Evolutionary conservation across 441 rosid genomes (phyloP).

Genomic region (Flueggea neowawraea): DNA sequence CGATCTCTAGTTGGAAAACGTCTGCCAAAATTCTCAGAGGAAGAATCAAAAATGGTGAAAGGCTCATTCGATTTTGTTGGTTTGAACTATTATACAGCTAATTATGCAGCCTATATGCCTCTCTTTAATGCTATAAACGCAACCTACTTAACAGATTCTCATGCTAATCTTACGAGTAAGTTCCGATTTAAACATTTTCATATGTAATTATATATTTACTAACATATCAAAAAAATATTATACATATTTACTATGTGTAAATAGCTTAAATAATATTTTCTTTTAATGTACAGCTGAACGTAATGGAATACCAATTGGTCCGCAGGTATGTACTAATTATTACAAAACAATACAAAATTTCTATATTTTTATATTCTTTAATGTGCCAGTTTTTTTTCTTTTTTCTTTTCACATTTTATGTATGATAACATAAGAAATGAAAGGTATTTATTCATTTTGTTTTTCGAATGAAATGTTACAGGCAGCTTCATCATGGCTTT

Average conservation of each 20-base stretch:
- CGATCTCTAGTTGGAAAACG: conserved; percentile 24
- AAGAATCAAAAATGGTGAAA: conserved; percentile 28
- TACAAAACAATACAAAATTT: too few relatives aligned
- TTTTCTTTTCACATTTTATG: too few relatives aligned
- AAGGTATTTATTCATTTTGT: too few relatives aligned
- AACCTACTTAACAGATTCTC: conserved; percentile 33
- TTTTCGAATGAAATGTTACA: conserved; percentile 9
- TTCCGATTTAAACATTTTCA: not conserved
- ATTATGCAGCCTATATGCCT: conserved; percentile 25
- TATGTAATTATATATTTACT: not conserved
- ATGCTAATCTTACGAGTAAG: conserved; percentile 22
- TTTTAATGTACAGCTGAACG: conserved; percentile 19
- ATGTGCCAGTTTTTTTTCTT: too few relatives aligned
- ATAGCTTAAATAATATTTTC: too few relatives aligned
- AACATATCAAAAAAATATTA: too few relatives aligned
- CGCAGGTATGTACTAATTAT: conserved; percentile 7
- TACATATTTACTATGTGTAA: not conserved
- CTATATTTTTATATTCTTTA: too few relatives aligned
- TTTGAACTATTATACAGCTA: conserved; percentile 41
- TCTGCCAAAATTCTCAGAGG: conserved; percentile 35
- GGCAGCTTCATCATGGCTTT: conserved; percentile 39
- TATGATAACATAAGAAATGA: too few relatives aligned
- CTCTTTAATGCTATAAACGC: conserved; percentile 2
- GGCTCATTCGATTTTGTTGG: conserved; percentile 54
- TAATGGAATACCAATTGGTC: conserved; percentile 32